Evolutionary conservation across 495 filamentous ascomycete genomes (phyloP).

Genomic region (Xylaria nigripes): DNA sequence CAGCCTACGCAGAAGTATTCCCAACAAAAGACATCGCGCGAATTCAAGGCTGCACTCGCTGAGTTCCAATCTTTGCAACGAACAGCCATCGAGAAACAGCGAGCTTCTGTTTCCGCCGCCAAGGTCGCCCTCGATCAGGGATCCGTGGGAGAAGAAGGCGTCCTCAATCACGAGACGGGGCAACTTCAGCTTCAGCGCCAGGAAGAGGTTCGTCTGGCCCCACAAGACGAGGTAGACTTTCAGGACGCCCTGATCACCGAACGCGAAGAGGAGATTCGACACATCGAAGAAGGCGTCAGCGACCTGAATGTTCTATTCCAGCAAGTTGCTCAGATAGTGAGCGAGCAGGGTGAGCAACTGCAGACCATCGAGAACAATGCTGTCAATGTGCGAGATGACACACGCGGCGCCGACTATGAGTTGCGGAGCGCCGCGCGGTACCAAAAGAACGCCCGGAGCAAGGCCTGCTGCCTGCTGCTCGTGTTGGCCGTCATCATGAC

Average conservation of each 20-base stretch:
- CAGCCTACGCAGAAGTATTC: conserved; percentile 86
- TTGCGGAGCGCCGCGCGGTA: conserved; percentile 73
- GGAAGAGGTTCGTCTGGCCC: conserved; percentile 70
- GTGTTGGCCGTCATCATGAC: conserved; percentile 81
- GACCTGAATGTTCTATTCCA: conserved; percentile 95
- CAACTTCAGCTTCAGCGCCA: conserved; percentile 63
- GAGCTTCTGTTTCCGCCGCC: conserved; percentile 72
- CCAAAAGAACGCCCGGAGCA: conserved; percentile 87
- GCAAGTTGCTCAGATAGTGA: conserved; percentile 93
- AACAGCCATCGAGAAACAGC: conserved; percentile 82
- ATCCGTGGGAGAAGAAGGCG: conserved; percentile 24
- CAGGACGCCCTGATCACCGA: conserved; percentile 92
- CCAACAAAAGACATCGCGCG: conserved; percentile 85
- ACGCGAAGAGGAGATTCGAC: conserved; percentile 90
- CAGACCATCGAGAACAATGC: conserved; percentile 88
- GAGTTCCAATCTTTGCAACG: conserved; percentile 91
- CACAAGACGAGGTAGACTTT: conserved; percentile 95
- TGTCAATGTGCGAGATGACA: conserved; percentile 67
- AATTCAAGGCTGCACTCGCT: conserved; percentile 76
- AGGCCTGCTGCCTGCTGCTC: conserved; percentile 86
- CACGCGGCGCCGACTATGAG: conserved; percentile 76
- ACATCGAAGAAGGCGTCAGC: conserved; percentile 91
- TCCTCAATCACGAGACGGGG: conserved; percentile 29
- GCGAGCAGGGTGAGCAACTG: conserved; percentile 82
- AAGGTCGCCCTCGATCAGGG: conserved; percentile 61